A percentile compares a stretch with the other conserved stretches of the same genome.
Conservation (phyloP, 2,329 filamentous ascomycete species). For the Stemphylium lycopersici region DNA sequence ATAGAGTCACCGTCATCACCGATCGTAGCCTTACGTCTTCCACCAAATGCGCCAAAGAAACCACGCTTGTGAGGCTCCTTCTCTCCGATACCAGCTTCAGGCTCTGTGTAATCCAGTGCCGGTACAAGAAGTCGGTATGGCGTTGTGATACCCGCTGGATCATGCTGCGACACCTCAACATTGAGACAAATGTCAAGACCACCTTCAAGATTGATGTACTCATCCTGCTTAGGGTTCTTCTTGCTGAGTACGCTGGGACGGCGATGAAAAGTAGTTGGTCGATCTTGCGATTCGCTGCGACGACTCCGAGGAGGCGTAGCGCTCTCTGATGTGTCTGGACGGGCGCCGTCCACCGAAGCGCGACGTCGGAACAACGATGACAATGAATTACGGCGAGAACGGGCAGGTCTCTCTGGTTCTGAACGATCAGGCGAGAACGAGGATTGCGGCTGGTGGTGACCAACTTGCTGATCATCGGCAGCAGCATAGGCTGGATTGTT, state of each 20-base stretch:
- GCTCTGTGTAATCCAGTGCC: slow-evolving; percentile 61
- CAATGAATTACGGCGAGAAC: slow-evolving; percentile 43
- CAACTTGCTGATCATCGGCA: slow-evolving; percentile 38
- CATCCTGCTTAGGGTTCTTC: slow-evolving; percentile 42
- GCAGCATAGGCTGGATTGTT: slow-evolving; percentile 45
- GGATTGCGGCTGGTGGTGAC: slow-evolving; percentile 36
- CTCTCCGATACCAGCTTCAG: slow-evolving; percentile 22
- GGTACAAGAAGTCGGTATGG: slow-evolving; percentile 89
- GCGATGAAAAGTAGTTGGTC: slow-evolving; percentile 52
- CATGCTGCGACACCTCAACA: slow-evolving; percentile 82
- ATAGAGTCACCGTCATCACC: slow-evolving; percentile 44
- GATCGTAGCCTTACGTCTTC: slow-evolving; percentile 30
- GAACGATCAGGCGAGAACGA: slow-evolving; percentile 46
- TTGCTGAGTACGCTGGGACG: slow-evolving; percentile 53
- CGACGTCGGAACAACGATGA: slow-evolving; percentile 44
- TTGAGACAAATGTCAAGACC: slow-evolving; percentile 88
- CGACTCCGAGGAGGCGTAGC: slow-evolving; percentile 24
- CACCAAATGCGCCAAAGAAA: slow-evolving; percentile 37
- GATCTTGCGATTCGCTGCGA: slow-evolving; percentile 24
- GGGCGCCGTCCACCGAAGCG: slow-evolving; percentile 36
- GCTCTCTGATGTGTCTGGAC: slow-evolving; percentile 36
- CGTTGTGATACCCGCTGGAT: slow-evolving; percentile 85
- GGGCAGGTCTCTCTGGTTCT: slow-evolving; percentile 32
- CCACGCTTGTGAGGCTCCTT: slow-evolving; percentile 36
- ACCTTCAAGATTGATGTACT: slow-evolving; percentile 74